These are phyloP conservation scores for Mortierella sp. DNA, from an alignment of 371 early-diverging fungal genomes.

Conservation along the genomic window DNA sequence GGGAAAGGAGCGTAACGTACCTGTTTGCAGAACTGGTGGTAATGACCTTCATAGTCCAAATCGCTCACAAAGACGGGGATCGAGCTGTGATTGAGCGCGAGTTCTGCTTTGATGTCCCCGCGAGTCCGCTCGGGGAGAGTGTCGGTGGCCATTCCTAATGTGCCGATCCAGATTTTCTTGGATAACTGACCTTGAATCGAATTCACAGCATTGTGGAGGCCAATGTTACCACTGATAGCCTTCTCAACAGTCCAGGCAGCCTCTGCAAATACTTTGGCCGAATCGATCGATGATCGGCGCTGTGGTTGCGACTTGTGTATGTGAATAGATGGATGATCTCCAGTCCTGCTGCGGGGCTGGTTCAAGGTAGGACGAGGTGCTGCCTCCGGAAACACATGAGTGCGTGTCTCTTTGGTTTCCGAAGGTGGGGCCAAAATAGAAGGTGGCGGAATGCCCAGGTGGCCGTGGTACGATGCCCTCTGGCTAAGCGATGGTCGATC, in stretches of 20 bases:
- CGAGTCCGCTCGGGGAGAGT: slow-evolving; percentile 67
- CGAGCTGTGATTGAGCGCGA: slow-evolving; percentile 69
- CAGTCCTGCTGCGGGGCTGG: slow-evolving; percentile 42
- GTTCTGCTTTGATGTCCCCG: slow-evolving; percentile 65
- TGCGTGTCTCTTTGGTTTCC: slow-evolving; percentile 8
- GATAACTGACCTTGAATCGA: slow-evolving; percentile 65
- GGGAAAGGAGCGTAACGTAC: slow-evolving; percentile 30
- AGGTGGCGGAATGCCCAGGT: slow-evolving; percentile 19
- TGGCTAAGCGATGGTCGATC: slow-evolving; percentile 23
- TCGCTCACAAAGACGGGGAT: slow-evolving; percentile 90
- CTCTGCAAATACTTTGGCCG: slow-evolving; percentile 60
- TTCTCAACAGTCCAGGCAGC: slow-evolving; percentile 76
- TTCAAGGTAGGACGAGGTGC: slow-evolving; percentile 25
- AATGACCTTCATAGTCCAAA: slow-evolving; percentile 83
- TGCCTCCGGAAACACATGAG: slow-evolving; percentile 34
- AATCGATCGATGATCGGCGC: slow-evolving; percentile 57
- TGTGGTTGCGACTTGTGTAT: slow-evolving; percentile 6
- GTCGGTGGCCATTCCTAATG: slow-evolving; percentile 80
- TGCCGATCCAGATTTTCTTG: slow-evolving; percentile 81
- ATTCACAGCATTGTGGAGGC: slow-evolving; percentile 88
- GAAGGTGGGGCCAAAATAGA: slow-evolving; percentile 37
- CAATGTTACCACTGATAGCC: slow-evolving; percentile 85
- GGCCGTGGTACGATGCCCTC: slow-evolving; percentile 31
- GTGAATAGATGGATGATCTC: slow-evolving; percentile 17
- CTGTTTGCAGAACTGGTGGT: slow-evolving; percentile 95